Percentiles rank a stretch among this genome's conserved stretches.
Evolutionary conservation across 805 yeast species (phyloP).

Genomic region (Lipomyces anomalus): DNA sequence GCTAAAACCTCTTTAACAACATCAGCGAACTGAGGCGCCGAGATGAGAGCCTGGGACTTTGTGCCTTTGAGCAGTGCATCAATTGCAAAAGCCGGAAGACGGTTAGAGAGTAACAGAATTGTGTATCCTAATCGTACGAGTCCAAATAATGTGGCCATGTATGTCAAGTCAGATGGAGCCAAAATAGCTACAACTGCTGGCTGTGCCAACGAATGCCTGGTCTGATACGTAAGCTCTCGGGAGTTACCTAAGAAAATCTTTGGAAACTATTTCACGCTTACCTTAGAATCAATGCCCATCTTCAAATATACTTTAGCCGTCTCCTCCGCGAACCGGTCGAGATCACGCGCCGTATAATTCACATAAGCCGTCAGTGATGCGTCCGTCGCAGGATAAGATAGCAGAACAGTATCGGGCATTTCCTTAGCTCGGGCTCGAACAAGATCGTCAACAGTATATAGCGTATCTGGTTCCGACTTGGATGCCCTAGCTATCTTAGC

Average conservation of each 20-base stretch:
- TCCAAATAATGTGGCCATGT: constrained; percentile 10
- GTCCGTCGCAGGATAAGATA: constrained; percentile 8
- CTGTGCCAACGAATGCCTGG: neutral
- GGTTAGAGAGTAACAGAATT: constrained; percentile 11
- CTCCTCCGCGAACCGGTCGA: constrained; percentile 13
- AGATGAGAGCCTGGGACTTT: constrained; percentile 2
- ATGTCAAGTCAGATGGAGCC: constrained; percentile 13
- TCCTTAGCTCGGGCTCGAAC: constrained; percentile 13
- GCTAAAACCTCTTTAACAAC: neutral
- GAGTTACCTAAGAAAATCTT: too few relatives aligned
- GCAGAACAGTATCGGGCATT: constrained; percentile 5
- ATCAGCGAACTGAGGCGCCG: neutral
- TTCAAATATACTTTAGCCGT: constrained; percentile 6
- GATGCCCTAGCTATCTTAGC: neutral
- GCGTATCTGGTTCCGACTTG: neutral
- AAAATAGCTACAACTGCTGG: constrained; percentile 1
- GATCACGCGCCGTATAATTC: constrained; percentile 7
- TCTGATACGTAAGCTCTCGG: too few relatives aligned
- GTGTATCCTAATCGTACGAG: constrained; percentile 15
- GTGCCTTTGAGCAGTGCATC: constrained; percentile 5
- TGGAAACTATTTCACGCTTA: neutral
- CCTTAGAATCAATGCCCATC: neutral
- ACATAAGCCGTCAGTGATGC: constrained; percentile 6
- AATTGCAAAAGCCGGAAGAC: constrained; percentile 10
- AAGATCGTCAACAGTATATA: constrained; percentile 14